phyloP scores from a whole-genome alignment of 176 grass and related monocot genomes.

The Aegilops speltoides region DNA sequence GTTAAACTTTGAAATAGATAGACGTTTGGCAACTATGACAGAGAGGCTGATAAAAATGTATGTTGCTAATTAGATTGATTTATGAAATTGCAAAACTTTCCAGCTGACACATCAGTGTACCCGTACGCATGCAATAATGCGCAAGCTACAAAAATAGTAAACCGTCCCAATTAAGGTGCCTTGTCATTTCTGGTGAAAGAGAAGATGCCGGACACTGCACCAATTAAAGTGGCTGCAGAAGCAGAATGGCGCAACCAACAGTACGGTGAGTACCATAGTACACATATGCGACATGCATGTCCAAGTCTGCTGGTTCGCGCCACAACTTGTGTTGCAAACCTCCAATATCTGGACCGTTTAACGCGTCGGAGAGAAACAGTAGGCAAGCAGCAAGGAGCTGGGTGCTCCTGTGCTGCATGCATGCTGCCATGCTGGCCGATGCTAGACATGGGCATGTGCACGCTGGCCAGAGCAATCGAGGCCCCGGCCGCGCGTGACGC shows the following conservation, averaged over 20 bases:
- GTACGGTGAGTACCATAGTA: neutral
- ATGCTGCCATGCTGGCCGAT: neutral
- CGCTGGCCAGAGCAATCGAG: neutral
- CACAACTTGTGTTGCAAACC: neutral
- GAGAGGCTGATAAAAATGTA: no score
- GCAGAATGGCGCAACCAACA: neutral
- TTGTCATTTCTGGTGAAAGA: slow-evolving; percentile 26
- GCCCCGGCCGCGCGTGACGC: neutral
- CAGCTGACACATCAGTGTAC: neutral
- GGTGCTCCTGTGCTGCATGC: neutral
- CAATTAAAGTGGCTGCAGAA: neutral
- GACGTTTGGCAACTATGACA: no score
- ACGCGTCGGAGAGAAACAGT: neutral
- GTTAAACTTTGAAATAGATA: no score
- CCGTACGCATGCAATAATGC: slow-evolving; percentile 46
- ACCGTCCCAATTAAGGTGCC: slow-evolving; percentile 1
- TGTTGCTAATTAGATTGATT: no score
- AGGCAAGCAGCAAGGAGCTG: neutral
- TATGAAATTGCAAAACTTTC: no score
- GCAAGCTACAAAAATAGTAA: neutral
- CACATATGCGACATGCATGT: neutral
- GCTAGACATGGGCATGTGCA: slow-evolving; percentile 17
- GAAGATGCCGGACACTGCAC: neutral
- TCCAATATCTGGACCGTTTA: neutral
- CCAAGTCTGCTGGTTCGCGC: neutral